Conservation (phyloP, 176 grass and related monocot genomes). For the Raddia guianensis region DNA sequence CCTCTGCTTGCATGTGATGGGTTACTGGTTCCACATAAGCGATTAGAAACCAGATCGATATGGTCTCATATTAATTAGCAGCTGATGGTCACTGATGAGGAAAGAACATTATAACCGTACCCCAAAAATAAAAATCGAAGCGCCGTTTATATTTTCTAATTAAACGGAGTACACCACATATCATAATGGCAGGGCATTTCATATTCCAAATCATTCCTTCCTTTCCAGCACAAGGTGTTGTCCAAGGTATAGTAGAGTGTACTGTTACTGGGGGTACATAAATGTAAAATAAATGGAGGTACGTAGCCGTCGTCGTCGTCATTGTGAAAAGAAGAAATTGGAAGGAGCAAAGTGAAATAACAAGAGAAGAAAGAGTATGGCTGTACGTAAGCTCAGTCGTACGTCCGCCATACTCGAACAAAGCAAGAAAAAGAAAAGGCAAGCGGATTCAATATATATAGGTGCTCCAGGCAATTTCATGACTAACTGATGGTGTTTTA, state of each 20-base stretch:
- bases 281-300: neutral
- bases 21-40: neutral
- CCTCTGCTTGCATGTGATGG: constrained; percentile 12
- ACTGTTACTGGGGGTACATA: neutral
- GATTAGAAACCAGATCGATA: neutral
- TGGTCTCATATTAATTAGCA: neutral
- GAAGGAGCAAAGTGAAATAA: neutral
- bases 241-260: neutral
- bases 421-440: constrained; percentile 16
- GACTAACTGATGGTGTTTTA: no score
- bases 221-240: neutral
- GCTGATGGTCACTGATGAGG: neutral
- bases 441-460: no score
- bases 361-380: neutral
- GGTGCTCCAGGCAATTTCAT: no score
- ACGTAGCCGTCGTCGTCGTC: neutral
- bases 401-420: neutral
- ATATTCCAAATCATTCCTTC: neutral
- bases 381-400: neutral
- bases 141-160: neutral
- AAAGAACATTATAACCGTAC: neutral
- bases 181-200: neutral
- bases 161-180: neutral
- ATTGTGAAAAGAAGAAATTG: neutral
- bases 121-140: neutral